Conservation (phyloP, 768 basidiomycete genomes). For the Punctularia strigosozonata region DNA sequence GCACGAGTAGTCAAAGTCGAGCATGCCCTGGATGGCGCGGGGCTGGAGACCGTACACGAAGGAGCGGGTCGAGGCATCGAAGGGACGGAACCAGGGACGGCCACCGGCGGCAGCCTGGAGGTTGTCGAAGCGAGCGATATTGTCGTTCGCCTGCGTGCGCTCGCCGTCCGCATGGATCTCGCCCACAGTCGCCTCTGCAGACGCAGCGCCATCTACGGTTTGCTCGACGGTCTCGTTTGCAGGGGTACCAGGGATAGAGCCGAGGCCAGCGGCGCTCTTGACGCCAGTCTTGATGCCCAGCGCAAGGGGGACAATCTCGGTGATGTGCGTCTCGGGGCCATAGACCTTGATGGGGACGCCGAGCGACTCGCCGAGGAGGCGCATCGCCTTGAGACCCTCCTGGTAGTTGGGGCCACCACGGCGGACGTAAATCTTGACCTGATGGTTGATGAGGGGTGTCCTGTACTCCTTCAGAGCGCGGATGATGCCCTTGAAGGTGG, state of each 20-base stretch:
- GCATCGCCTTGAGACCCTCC: conserved; percentile 97
- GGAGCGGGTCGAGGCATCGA: conserved; percentile 87
- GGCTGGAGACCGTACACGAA: conserved; percentile 99
- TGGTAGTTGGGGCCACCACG: conserved; percentile 99
- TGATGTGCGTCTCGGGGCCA: conserved; percentile 98
- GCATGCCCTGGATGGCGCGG: conserved; percentile 95
- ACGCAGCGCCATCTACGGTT: conserved; percentile 20
- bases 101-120: conserved; percentile 23
- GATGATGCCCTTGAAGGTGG: conserved; percentile 99
- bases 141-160: conserved; percentile 76
- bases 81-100: conserved; percentile 82
- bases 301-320: conserved; percentile 97
- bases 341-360: conserved; percentile 96
- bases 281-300: conserved; percentile 67
- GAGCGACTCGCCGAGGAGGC: conserved; percentile 90
- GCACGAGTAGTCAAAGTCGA: conserved; percentile 99
- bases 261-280: conserved; percentile 13
- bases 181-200: conserved; percentile 38
- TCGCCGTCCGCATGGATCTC: conserved; percentile 66
- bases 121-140: conserved; percentile 80
- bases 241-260: conserved; percentile 32
- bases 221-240: conserved; percentile 23
- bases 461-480: conserved; percentile 92
- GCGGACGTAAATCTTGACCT: conserved; percentile 93
- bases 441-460: conserved; percentile 66